Evolutionary conservation across 345 rosid species (phyloP), one percentile per base, ranked within the genome.

Genomic region (Ceriops decandra): DNA sequence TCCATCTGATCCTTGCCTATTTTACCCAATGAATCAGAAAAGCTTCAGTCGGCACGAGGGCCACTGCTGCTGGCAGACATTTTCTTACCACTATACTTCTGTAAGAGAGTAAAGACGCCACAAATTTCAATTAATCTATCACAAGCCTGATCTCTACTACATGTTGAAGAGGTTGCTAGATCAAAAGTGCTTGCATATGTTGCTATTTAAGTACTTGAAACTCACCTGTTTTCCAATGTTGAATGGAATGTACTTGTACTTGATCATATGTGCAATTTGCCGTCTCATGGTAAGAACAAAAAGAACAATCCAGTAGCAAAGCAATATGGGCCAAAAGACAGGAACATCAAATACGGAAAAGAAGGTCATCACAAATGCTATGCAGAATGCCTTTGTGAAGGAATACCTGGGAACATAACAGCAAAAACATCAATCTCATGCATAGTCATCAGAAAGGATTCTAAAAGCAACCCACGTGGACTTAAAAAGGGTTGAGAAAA

Each of bases 321-420:
- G 90, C 24, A 92, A 72, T 75, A 90, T 90, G 10, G 96, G 98
- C 98, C 96, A 90, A 76, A 92, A 90, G 68, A 86, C 96, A 1
- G 95, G 96, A 59, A 92, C 88, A 46, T 90, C 98, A 65, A 92
- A 88, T 70, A 88, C 62, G 11, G 93, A 85, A 76, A 90, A 88
- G 87, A 90, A 90, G 53, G 96, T 88, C 95, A 90, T 87, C 52
- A 88, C 63, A 78, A 92, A 84, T 42, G 92, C 92, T 63, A 92
- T 81, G 86, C 82, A 76, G 79, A 90, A 87, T 16, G 96, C 95
- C 73, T 83, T 87, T 5, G 96, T 90, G 83, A 88, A 81, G 68
- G 95, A 83, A 75, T 92, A 89, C 98, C 98, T 89, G 80, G 2
- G 74, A 82, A 32, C 73, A 72, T 21, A 33, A 67, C 51, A 74